Conservation (phyloP, 768 basidiomycete species). For the Mycena alexandri region DNA sequence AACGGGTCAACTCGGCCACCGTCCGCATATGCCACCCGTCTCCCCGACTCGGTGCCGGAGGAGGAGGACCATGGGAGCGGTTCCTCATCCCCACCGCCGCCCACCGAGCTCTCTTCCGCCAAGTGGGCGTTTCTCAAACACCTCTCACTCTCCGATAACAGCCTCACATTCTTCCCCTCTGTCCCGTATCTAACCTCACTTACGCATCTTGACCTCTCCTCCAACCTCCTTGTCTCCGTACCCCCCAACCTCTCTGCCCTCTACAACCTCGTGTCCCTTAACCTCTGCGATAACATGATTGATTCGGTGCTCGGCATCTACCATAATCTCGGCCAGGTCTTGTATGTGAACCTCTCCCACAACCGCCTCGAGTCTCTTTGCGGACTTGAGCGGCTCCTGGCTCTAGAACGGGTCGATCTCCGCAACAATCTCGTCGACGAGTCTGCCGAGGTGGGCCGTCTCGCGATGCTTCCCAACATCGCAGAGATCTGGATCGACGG, state of each 20-base stretch:
- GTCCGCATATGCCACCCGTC: conserved; percentile 62
- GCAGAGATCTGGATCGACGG: conserved; percentile 86
- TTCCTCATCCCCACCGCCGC: conserved; percentile 46
- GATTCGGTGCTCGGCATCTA: conserved; percentile 94
- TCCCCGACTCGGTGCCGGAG: conserved; percentile 73
- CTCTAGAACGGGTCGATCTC: conserved; percentile 88
- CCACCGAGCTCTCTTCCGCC: conserved; percentile 61
- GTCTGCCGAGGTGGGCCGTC: conserved; percentile 84
- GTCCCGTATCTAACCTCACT: conserved; percentile 79
- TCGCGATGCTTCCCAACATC: conserved; percentile 85
- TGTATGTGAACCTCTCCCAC: conserved; percentile 81
- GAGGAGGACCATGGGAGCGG: conserved; percentile 48
- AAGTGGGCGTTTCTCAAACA: conserved; percentile 85
- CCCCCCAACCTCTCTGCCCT: conserved; percentile 81
- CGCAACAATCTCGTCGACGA: conserved; percentile 86
- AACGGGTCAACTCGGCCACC: conserved; percentile 53
- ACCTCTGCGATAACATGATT: conserved; percentile 97
- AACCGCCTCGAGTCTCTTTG: conserved; percentile 97
- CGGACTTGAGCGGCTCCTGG: conserved; percentile 90
- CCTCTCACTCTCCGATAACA: conserved; percentile 84
- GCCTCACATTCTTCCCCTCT: conserved; percentile 83
- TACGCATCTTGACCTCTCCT: conserved; percentile 89
- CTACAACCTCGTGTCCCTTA: conserved; percentile 88
- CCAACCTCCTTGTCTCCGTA: conserved; percentile 91
- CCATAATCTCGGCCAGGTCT: conserved; percentile 80